These are phyloP conservation scores for Umbelopsis sp. DNA, from an alignment of 192 early-diverging fungal genomes.

Conservation along the genomic window DNA sequence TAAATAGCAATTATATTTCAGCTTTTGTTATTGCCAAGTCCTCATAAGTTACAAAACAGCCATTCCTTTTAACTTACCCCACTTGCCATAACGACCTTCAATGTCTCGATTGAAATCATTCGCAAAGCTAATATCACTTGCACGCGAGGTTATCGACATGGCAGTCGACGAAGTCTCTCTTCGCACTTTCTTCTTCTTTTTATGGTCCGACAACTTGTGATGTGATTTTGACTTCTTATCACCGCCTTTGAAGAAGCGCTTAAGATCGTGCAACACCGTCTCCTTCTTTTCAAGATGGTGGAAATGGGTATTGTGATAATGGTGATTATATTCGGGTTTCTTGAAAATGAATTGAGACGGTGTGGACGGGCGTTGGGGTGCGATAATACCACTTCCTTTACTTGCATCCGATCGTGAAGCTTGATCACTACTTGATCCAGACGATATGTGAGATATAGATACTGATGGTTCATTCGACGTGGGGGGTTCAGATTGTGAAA, in stretches of 20 bases:
- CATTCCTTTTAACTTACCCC: conserved; percentile 38
- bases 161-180: neutral
- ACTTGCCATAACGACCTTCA: conserved; percentile 41
- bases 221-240: neutral
- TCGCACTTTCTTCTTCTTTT: conserved; percentile 17
- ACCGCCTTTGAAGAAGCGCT: conserved; percentile 48
- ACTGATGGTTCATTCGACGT: neutral
- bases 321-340: conserved; percentile 39
- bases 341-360: conserved; percentile 45
- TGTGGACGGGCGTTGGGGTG: conserved; percentile 29
- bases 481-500: neutral
- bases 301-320: conserved; percentile 42
- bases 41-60: neutral
- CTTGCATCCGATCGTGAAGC: neutral
- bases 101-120: conserved; percentile 41
- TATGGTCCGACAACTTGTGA: conserved; percentile 1
- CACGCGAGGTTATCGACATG: neutral
- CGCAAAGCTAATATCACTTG: conserved; percentile 32
- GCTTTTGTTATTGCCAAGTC: neutral
- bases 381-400: conserved; percentile 5
- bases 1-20: conserved; percentile 12
- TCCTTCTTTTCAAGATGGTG: conserved; percentile 42
- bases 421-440: neutral
- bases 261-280: conserved; percentile 50
- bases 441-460: neutral